phyloP scores from a whole-genome alignment of 169 alveolate genomes.

The Theileria equi region DNA sequence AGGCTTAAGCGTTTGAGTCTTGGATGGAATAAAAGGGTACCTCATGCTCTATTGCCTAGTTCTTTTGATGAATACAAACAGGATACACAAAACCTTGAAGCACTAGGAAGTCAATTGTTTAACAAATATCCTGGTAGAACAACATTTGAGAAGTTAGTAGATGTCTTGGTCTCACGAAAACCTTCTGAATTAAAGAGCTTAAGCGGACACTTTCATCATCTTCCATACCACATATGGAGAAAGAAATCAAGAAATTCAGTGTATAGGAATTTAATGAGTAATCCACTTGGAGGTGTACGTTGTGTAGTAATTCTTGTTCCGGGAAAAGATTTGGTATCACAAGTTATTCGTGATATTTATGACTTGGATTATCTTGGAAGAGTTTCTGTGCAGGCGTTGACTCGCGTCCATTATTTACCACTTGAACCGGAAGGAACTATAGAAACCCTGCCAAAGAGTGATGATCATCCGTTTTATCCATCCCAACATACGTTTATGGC shows the following conservation, averaged over 20 bases:
- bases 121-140: constrained; percentile 13
- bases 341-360: constrained; percentile 55
- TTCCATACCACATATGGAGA: constrained; percentile 29
- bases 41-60: constrained; percentile 54
- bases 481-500: neutral
- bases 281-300: constrained; percentile 47
- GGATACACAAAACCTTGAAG: constrained; percentile 15
- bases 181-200: constrained; percentile 5
- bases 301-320: constrained; percentile 66
- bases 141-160: constrained; percentile 30
- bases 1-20: constrained; percentile 18
- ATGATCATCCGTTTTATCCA: neutral
- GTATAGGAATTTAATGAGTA: constrained; percentile 35
- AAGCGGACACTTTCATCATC: neutral
- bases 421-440: neutral
- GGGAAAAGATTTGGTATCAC: constrained; percentile 68
- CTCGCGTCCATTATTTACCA: constrained; percentile 44
- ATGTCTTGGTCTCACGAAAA: constrained; percentile 19
- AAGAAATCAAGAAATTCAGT: constrained; percentile 33
- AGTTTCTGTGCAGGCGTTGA: constrained; percentile 67
- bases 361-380: constrained; percentile 66
- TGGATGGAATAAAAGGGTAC: constrained; percentile 45
- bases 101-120: constrained; percentile 1
- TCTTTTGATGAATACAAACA: constrained; percentile 22
- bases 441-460: neutral